Evolutionary conservation across 495 filamentous ascomycete genomes (phyloP), one percentile per base, ranked within the genome.

Genomic region (Hypoxylon cercidicola): DNA sequence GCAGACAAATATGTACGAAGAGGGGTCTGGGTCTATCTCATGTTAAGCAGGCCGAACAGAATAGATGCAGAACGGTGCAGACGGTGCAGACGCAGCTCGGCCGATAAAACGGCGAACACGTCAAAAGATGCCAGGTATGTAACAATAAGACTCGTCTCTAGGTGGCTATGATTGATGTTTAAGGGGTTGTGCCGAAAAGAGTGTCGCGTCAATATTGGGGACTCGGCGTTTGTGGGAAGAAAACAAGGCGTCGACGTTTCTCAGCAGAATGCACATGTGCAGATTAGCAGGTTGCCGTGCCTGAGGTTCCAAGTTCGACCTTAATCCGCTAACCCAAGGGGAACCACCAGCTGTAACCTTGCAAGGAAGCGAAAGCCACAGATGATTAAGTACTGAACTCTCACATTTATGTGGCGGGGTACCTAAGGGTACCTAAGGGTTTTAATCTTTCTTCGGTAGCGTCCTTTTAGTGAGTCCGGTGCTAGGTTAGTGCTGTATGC

Each of bases 81-180:
- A 32, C 10, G 35, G 43, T 41, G 20, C 40, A 60, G 68, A 73
- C 68, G 30, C 71, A 68, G 71, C 62, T 66, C 66, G 41, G 64
- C 71, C 71, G 66, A 66, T 40, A 43, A 44, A 34, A 66, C 71
- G 71, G 68, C 69, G 71, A 66, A 63, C 69, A 63, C 62, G 71
- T 58, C 68, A 62, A 68, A 46, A 54, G 49, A 70, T 60, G 55
- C 55, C n/a, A 32, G 15, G 37, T 20, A 19, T 21, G 11, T 32
- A 55, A 66, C 63, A 66, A 66, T 66, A 66, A 52, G 28, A 49
- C 50, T 62, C 47, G 35, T 54, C 6, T 44, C 4, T 68, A 59
- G 50, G 39, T 47, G 20, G 46, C 23, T 56, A 16, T 41, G n/a
- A 8, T 50, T 18, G 21, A 55, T 41, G 47, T 34, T 62, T 57